These are phyloP conservation scores for Serendipita vermifera DNA, from an alignment of 768 basidiomycete genomes.

Conservation along the genomic window DNA sequence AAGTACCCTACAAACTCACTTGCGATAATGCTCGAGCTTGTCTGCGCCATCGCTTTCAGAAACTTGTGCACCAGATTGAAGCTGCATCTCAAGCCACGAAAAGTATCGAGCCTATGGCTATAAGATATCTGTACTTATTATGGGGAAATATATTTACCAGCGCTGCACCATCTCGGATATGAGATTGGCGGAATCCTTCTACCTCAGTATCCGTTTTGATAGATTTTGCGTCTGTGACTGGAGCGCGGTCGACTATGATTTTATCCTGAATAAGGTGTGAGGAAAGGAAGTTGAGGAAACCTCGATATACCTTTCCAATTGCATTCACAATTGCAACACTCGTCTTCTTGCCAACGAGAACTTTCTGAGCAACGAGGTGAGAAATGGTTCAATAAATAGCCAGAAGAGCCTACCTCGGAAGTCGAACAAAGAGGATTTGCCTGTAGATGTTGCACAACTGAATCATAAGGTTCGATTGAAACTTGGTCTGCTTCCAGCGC, in stretches of 20 bases:
- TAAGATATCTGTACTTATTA: too few relatives aligned
- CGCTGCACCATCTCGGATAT: slow-evolving; percentile 83
- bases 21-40: slow-evolving; percentile 64
- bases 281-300: not conserved
- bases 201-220: slow-evolving; percentile 73
- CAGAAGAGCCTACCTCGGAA: not conserved
- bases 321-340: slow-evolving; percentile 74
- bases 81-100: slow-evolving; percentile 82
- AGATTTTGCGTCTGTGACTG: slow-evolving; percentile 64
- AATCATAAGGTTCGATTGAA: slow-evolving; percentile 54
- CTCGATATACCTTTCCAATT: slow-evolving; percentile 44
- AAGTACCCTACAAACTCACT: slow-evolving; percentile 35
- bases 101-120: slow-evolving; percentile 55
- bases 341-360: slow-evolving; percentile 64
- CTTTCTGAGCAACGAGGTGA: slow-evolving; percentile 32
- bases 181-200: slow-evolving; percentile 77
- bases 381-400: not conserved
- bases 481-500: slow-evolving; percentile 28
- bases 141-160: slow-evolving; percentile 28
- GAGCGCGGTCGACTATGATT: slow-evolving; percentile 50
- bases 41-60: slow-evolving; percentile 73
- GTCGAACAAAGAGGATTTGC: slow-evolving; percentile 23
- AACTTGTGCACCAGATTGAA: slow-evolving; percentile 44
- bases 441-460: slow-evolving; percentile 52
- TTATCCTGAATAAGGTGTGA: slow-evolving; percentile 37